Evolutionary conservation across 495 filamentous ascomycete species (phyloP).

Genomic region (Oidiodendron maius): DNA sequence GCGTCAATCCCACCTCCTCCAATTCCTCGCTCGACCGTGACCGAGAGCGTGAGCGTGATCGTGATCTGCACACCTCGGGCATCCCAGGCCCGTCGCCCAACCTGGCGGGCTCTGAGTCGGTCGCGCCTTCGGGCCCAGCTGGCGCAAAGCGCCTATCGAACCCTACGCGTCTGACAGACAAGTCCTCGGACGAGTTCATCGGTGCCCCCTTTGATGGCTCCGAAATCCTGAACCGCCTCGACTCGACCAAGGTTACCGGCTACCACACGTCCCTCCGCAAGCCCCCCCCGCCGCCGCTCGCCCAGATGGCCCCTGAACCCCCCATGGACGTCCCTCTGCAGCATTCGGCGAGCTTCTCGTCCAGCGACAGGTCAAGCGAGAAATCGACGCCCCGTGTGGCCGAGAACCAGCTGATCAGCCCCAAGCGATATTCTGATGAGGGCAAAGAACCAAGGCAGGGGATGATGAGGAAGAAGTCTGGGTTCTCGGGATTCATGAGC

Average conservation of each 20-base stretch:
- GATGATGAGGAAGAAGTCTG: constrained; percentile 78
- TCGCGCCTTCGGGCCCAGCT: constrained; percentile 19
- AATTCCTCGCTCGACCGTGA: constrained; percentile 34
- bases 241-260: constrained; percentile 54
- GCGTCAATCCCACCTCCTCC: constrained; percentile 30
- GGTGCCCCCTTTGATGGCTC: constrained; percentile 63
- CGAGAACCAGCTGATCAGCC: constrained; percentile 52
- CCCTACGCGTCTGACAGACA: constrained; percentile 43
- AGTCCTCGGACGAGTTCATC: constrained; percentile 65
- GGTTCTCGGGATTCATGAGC: constrained; percentile 85
- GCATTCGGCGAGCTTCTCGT: constrained; percentile 77
- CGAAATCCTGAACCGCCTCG: constrained; percentile 64
- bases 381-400: constrained; percentile 40
- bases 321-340: constrained; percentile 50
- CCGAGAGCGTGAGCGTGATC: no score
- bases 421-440: constrained; percentile 87
- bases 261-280: constrained; percentile 38
- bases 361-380: constrained; percentile 48
- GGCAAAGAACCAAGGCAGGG: constrained; percentile 49
- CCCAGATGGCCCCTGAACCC: constrained; percentile 54
- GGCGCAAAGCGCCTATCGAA: constrained; percentile 5
- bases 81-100: constrained; percentile 40
- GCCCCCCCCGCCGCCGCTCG: constrained; percentile 45
- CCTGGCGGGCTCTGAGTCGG: constrained; percentile 34
- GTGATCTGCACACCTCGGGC: no score